Conservation (phyloP, 2,329 filamentous ascomycete genomes). For the Elsinoe arachidis region DNA sequence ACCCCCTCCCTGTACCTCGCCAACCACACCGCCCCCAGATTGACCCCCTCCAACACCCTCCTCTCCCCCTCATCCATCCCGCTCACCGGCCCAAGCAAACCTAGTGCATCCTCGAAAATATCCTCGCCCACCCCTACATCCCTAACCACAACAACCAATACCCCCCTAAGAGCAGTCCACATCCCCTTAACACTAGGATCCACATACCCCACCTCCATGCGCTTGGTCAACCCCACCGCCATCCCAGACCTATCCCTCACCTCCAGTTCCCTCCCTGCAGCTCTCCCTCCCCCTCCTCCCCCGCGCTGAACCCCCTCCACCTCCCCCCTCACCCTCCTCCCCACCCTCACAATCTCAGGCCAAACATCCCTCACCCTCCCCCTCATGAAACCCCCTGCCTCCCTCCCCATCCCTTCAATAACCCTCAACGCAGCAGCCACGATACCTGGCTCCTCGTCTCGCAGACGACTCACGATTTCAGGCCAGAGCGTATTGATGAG, state of each 20-base stretch:
- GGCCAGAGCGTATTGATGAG: conserved; percentile 89
- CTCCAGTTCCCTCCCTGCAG: not conserved
- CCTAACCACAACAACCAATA: conserved; percentile 54
- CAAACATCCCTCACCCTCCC: conserved; percentile 68
- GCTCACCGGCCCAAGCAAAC: conserved; percentile 43
- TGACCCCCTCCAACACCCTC: conserved; percentile 53
- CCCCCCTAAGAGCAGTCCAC: conserved; percentile 53
- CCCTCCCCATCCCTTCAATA: conserved; percentile 57
- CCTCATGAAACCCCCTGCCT: conserved; percentile 72
- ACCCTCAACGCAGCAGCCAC: conserved; percentile 61
- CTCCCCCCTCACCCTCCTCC: not conserved
- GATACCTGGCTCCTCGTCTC: conserved; percentile 60
- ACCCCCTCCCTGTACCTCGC: not conserved
- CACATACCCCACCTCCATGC: conserved; percentile 7
- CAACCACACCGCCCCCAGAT: conserved; percentile 72
- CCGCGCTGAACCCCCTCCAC: not conserved
- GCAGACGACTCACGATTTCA: conserved; percentile 59
- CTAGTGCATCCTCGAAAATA: conserved; percentile 63
- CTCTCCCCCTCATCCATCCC: conserved; percentile 40
- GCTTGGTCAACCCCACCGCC: not conserved
- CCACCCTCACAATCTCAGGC: conserved; percentile 25
- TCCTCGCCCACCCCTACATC: conserved; percentile 58
- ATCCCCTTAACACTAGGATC: conserved; percentile 50
- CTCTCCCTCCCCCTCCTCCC: not conserved
- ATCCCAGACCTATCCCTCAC: not conserved